Evolutionary conservation across 495 filamentous ascomycete genomes (phyloP).

Genomic region (Penicillium flavigenum): DNA sequence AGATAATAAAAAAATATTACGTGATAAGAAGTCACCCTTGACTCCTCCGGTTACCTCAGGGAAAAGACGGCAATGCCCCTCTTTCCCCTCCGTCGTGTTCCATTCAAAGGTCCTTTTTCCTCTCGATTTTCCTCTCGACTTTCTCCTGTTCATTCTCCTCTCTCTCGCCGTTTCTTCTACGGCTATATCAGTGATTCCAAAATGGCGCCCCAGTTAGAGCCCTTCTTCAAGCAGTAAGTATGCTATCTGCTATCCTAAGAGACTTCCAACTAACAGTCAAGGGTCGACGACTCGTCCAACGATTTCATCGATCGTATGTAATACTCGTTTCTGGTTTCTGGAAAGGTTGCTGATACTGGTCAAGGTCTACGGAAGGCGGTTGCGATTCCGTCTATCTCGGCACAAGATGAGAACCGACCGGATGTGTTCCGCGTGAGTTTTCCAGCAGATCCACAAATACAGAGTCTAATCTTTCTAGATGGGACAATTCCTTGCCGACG

Average conservation of each 20-base stretch:
- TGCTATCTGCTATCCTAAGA: background rate
- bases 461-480: conserved; percentile 55
- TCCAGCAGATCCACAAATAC: background rate
- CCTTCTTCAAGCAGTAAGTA: conserved; percentile 75
- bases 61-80: conserved; percentile 38
- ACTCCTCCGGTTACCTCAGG: conserved; percentile 16
- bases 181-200: conserved; percentile 51
- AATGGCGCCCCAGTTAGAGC: conserved; percentile 82
- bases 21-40: conserved; percentile 25
- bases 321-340: background rate
- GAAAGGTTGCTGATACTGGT: conserved; percentile 10
- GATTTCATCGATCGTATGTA: conserved; percentile 81
- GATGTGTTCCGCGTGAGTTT: conserved; percentile 73
- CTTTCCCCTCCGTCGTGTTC: conserved; percentile 39
- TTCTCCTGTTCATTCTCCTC: conserved; percentile 15
- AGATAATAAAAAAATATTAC: conserved; percentile 20
- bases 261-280: conserved; percentile 9
- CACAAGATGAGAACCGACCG: conserved; percentile 79
- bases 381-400: conserved; percentile 92
- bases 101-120: conserved; percentile 28
- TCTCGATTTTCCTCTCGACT: conserved; percentile 21
- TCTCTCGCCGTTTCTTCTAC: conserved; percentile 43
- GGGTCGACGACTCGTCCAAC: conserved; percentile 76
- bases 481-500: conserved; percentile 83
- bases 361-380: conserved; percentile 79